phyloP scores from a whole-genome alignment of 2,329 filamentous ascomycete genomes.

The Epichloe coenophiala region DNA sequence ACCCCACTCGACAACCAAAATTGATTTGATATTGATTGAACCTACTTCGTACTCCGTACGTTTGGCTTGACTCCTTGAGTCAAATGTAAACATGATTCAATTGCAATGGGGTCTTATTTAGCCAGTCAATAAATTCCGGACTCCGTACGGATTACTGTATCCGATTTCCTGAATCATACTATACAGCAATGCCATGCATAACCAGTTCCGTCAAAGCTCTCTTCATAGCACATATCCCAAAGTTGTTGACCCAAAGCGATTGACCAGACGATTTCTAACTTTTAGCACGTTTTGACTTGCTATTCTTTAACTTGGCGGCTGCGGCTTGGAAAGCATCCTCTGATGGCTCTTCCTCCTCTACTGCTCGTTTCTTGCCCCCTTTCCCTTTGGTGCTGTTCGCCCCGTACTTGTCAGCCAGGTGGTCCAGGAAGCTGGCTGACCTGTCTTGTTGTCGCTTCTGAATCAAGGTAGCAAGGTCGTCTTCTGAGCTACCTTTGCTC shows the following conservation, averaged over 20 bases:
- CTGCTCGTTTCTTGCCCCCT: constrained; percentile 38
- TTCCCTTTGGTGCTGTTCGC: constrained; percentile 27
- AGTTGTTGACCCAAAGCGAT: not conserved
- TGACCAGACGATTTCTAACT: not conserved
- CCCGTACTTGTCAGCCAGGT: constrained; percentile 65
- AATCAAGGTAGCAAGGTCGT: constrained; percentile 59
- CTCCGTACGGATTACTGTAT: not conserved
- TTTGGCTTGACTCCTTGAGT: no score
- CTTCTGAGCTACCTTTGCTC: constrained; percentile 31
- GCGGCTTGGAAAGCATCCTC: constrained; percentile 49
- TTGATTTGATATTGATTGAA: no score
- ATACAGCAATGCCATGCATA: not conserved
- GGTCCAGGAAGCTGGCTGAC: constrained; percentile 50
- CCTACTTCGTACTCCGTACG: no score
- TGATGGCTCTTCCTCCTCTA: constrained; percentile 40
- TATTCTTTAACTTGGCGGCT: constrained; percentile 30
- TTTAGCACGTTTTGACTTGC: constrained; percentile 11
- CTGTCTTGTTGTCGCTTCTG: constrained; percentile 54
- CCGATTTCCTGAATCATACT: not conserved
- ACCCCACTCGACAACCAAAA: no score
- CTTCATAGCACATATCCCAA: not conserved
- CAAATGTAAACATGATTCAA: no score
- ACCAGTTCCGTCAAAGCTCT: not conserved
- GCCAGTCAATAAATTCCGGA: not conserved
- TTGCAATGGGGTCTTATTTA: no score